Base-by-base conservation (phyloP, 2,329 filamentous ascomycete species). In the Nakataea oryzae region DNA sequence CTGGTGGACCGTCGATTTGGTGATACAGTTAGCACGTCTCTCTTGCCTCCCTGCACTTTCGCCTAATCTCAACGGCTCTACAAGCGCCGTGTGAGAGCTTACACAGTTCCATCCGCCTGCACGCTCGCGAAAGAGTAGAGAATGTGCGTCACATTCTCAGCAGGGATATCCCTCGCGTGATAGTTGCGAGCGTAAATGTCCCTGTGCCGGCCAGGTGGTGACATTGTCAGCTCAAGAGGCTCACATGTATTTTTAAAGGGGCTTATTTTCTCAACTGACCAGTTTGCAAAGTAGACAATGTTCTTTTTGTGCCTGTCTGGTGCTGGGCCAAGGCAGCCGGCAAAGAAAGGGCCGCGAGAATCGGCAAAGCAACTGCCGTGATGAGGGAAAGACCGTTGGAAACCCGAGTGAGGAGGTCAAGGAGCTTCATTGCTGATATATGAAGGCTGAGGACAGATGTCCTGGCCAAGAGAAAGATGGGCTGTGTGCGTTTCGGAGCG, bases 51-150 rank as follows among this genome's bases (percentile, higher is more conserved):
- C 8, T 6, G 41, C 17, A 50, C 24, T 9, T n/a, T 24, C 7
- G 2, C 7, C 3, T 3, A n/a, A 1, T 8, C 24, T n/a, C 4
- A n/a, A n/a, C n/a, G n/a, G n/a, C n/a, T n/a, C n/a, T n/a, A n/a
- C n/a, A n/a, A n/a, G n/a, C n/a, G n/a, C n/a, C n/a, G n/a, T n/a
- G 27, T 26, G 30, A 54, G 17, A 8, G 72, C 79, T 70, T 81
- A 88, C 74, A 93, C 88, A 68, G 90, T 88, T 41, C 92, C 92
- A 61, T 88, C 83, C 0, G 82, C 72, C 11, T 79, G 78, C 24
- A 96, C 74, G 70, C 96, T 93, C 68, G 90, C 88, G 73, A 96
- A 96, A 2, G 91, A 82, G 69, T 85, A 96, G 2, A 96, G 79
- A 1, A 96, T 79, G 68, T 95, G 90, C 0, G 88, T 93, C 60